These are phyloP conservation scores for Rhizopus delemar DNA, from an alignment of 371 early-diverging fungal species.

Conservation along the genomic window DNA sequence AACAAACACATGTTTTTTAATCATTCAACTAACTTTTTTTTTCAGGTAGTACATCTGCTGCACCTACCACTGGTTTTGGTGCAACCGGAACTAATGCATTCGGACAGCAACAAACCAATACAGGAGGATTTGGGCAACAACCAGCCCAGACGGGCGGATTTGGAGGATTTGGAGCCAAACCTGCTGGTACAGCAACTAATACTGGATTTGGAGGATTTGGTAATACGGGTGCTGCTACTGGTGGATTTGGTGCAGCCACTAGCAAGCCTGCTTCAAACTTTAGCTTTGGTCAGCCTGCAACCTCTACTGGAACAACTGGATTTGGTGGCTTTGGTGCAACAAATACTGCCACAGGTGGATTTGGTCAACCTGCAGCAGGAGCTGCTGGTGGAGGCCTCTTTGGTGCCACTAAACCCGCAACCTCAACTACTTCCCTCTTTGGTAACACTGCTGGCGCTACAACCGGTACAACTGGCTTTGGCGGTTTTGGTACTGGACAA, in stretches of 20 bases:
- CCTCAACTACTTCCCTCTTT: slow-evolving; percentile 52
- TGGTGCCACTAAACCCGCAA: slow-evolving; percentile 57
- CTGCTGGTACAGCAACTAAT: slow-evolving; percentile 24
- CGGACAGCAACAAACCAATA: slow-evolving; percentile 28
- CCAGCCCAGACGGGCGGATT: slow-evolving; percentile 37
- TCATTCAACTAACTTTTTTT: background rate
- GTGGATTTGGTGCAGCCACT: slow-evolving; percentile 48
- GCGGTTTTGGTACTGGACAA: slow-evolving; percentile 33
- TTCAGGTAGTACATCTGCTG: slow-evolving; percentile 24
- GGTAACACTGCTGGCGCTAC: slow-evolving; percentile 41
- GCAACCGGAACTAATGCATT: slow-evolving; percentile 28
- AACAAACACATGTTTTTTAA: background rate
- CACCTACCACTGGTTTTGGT: slow-evolving; percentile 47
- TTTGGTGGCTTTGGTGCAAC: slow-evolving; percentile 36
- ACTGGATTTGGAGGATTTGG: slow-evolving; percentile 44
- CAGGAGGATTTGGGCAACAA: slow-evolving; percentile 38
- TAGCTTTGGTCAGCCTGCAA: slow-evolving; percentile 47
- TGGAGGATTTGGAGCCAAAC: slow-evolving; percentile 37
- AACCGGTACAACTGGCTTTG: slow-evolving; percentile 46
- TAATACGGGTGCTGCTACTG: slow-evolving; percentile 21
- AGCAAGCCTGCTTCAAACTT: slow-evolving; percentile 50
- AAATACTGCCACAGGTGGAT: slow-evolving; percentile 16
- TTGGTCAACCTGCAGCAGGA: slow-evolving; percentile 31
- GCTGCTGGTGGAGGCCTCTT: slow-evolving; percentile 48
- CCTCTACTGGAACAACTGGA: slow-evolving; percentile 16